Conservation (phyloP, 176 grass and related monocot genomes). For the Areca catechu region DNA sequence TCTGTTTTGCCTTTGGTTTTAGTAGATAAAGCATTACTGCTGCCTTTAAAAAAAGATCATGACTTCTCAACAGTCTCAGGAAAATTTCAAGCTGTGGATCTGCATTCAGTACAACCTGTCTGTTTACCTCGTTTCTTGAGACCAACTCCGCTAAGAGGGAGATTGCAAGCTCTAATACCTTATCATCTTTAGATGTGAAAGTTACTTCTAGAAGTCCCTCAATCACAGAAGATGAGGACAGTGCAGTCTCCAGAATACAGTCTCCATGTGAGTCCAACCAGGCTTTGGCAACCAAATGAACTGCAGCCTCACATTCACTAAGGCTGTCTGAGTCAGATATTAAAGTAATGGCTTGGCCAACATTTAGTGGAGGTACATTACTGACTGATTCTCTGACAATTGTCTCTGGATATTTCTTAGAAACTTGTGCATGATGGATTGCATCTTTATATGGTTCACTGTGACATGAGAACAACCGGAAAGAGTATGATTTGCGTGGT, state of each 20-base stretch:
- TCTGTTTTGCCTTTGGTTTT: constrained; percentile 94
- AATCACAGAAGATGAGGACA: constrained; percentile 66
- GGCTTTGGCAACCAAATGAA: constrained; percentile 61
- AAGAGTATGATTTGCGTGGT: constrained; percentile 60
- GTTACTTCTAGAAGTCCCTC: constrained; percentile 91
- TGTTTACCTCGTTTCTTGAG: constrained; percentile 53
- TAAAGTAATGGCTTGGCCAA: constrained; percentile 55
- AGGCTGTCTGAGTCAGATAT: constrained; percentile 74
- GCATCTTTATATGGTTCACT: constrained; percentile 59
- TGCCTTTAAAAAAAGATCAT: constrained; percentile 63
- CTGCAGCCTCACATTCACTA: constrained; percentile 52
- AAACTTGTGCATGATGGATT: constrained; percentile 43
- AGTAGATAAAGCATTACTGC: constrained; percentile 71
- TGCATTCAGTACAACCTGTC: constrained; percentile 80
- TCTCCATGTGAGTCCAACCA: constrained; percentile 38
- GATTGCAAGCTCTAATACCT: constrained; percentile 69
- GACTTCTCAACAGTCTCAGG: constrained; percentile 67
- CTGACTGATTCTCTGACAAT: constrained; percentile 37
- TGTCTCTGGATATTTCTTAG: constrained; percentile 44
- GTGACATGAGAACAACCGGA: constrained; percentile 66
- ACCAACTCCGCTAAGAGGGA: constrained; percentile 68
- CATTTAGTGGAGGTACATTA: constrained; percentile 31
- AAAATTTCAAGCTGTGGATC: constrained; percentile 97
- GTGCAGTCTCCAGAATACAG: constrained; percentile 34
- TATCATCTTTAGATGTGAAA: constrained; percentile 89